Evolutionary conservation across 164 flowering plant genomes (phyloP), one percentile per base, ranked within the genome.

Genomic region (Protea cynaroides): DNA sequence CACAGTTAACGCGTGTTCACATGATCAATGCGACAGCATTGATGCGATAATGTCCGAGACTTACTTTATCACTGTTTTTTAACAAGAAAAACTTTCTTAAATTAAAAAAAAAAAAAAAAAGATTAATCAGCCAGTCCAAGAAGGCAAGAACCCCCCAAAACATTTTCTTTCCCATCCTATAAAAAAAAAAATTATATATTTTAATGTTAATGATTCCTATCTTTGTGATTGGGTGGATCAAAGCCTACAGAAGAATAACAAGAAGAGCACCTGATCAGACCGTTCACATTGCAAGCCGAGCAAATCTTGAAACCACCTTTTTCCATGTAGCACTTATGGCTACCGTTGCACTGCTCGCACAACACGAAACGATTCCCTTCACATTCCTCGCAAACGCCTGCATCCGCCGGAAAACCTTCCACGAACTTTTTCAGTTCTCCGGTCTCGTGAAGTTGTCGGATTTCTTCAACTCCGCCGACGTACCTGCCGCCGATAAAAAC

Each of bases 381-480:
- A n/a, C 96, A 85, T 7, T 29, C 52, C 4, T 70, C 78, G 58
- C 96, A 87, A 1, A 52, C 77, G 23, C 68, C 64, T 13, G 63
- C 36, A 22, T 69, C 75, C 1, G 65, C 19, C 14, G 82, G 88
- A 12, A 84, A 58, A 65, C 85, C 75, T 18, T 73, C 76, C 25
- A 89, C 65, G 40, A 84, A 44, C 67, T 68, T 76, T 80, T 70
- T 74, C 70, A 89, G 70, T 72, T 87, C 89, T 0, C 90, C 96
- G 7, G 62, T 63, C 73, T 89, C 96, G 65, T 84, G 73, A 34
- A 87, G 56, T 63, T 67, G 78, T 65, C 61, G 67, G 50, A 89
- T 67, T 74, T 85, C 90, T 3, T 89, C 88, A 11, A 83, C 89
- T 2, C 90, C 96, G 18, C 96, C 90, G 0, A 85, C 47, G 69